Evolutionary conservation across 2,329 filamentous ascomycete species (phyloP).

Genomic region (Penicillium sp.): DNA sequence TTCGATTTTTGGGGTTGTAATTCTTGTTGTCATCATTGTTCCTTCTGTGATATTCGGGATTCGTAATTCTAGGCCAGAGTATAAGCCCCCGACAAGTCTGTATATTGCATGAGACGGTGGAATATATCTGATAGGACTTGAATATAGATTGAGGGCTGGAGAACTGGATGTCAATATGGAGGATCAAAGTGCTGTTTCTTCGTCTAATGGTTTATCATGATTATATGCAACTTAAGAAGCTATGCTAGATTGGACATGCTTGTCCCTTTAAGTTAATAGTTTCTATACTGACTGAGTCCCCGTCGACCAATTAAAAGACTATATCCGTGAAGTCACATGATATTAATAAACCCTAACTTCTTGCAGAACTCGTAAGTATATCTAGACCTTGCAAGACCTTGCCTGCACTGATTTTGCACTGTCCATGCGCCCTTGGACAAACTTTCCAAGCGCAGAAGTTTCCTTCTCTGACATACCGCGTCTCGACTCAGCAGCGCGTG

Average conservation of each 20-base stretch:
- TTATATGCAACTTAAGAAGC: background rate
- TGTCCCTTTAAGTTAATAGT: background rate
- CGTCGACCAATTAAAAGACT: no score
- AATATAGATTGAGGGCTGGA: background rate
- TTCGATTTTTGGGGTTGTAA: background rate
- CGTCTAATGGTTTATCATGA: background rate
- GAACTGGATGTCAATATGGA: background rate
- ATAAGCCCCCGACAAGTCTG: background rate
- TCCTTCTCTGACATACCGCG: background rate
- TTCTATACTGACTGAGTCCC: background rate
- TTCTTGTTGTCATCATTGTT: constrained; percentile 9
- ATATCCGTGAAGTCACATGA: background rate
- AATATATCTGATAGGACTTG: background rate
- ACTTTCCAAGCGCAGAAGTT: background rate
- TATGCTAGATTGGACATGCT: background rate
- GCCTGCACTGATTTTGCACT: background rate
- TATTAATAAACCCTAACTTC: background rate
- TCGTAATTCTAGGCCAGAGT: background rate
- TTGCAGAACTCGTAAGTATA: background rate
- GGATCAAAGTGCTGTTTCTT: background rate
- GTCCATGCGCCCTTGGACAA: background rate
- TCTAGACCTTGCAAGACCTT: background rate
- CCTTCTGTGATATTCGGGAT: constrained; percentile 6
- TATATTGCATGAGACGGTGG: background rate
- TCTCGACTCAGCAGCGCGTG: background rate